A percentile compares a stretch with the other conserved stretches of the same genome.
Evolutionary conservation across 164 flowering plant genomes (phyloP).

Genomic region (Macadamia integrifolia): DNA sequence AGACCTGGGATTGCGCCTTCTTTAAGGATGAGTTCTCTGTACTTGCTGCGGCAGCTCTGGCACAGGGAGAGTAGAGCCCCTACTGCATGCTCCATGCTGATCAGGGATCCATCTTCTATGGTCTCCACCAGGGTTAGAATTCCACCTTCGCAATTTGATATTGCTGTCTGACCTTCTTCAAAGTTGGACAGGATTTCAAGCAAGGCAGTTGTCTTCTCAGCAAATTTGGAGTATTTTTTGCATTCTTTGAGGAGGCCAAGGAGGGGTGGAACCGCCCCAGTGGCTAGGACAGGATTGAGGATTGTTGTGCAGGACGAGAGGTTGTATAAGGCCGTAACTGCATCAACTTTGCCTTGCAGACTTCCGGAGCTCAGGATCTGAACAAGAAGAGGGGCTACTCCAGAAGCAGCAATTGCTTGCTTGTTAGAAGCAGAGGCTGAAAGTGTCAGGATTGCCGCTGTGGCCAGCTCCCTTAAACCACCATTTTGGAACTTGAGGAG

Average conservation of each 20-base stretch:
- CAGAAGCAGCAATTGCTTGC: constrained; percentile 48
- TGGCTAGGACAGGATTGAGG: constrained; percentile 31
- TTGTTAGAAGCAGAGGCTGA: constrained; percentile 63
- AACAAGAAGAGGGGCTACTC: constrained; percentile 61
- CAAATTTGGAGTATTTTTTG: constrained; percentile 77
- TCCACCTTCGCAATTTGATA: constrained; percentile 45
- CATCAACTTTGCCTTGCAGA: constrained; percentile 72
- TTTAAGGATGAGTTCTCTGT: constrained; percentile 61
- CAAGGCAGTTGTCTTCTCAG: constrained; percentile 72
- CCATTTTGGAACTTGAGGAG: constrained; percentile 48
- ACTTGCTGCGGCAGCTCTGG: constrained; percentile 52
- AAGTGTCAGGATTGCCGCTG: constrained; percentile 70
- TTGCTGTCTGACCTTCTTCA: constrained; percentile 56
- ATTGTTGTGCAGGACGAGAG: constrained; percentile 49
- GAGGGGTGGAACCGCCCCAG: constrained; percentile 56
- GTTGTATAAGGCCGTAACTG: constrained; percentile 71
- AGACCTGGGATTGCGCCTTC: constrained; percentile 90
- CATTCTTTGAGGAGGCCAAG: constrained; percentile 66
- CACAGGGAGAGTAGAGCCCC: constrained; percentile 60
- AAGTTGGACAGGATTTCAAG: constrained; percentile 48
- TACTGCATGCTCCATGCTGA: constrained; percentile 71
- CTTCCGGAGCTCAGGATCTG: constrained; percentile 57
- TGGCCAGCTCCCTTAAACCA: constrained; percentile 55
- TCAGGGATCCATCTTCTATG: constrained; percentile 71
- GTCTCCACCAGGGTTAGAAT: constrained; percentile 68